These are phyloP conservation scores for Microdochium bolleyi DNA, from an alignment of 2,329 filamentous ascomycete species.

Conservation along the genomic window DNA sequence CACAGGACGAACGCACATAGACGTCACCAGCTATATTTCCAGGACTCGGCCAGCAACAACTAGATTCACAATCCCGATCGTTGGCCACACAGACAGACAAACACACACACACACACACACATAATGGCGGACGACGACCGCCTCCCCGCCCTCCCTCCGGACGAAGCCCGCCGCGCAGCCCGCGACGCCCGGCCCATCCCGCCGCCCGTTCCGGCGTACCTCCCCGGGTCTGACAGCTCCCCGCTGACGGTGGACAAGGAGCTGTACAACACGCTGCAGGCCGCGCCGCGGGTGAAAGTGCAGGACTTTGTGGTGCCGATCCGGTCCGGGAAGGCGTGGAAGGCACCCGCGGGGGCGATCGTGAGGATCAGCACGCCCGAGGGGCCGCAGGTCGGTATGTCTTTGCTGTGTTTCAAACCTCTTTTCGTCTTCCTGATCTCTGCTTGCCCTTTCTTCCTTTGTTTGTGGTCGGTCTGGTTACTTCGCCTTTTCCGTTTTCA, in stretches of 20 bases:
- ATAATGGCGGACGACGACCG: background rate
- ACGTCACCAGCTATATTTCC: too few relatives aligned
- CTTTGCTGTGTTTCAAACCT: background rate
- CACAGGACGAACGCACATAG: too few relatives aligned
- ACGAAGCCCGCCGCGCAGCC: background rate
- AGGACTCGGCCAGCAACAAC: too few relatives aligned
- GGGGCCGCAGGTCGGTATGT: conserved; percentile 63
- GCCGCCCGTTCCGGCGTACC: conserved; percentile 40
- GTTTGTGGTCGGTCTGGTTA: too few relatives aligned
- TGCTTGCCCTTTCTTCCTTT: too few relatives aligned
- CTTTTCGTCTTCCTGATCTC: too few relatives aligned
- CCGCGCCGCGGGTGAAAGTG: conserved; percentile 29
- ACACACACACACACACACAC: background rate
- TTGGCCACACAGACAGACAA: background rate
- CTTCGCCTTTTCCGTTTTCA: too few relatives aligned
- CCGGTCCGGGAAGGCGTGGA: conserved; percentile 67
- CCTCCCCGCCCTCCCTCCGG: background rate
- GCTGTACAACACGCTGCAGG: conserved; percentile 55
- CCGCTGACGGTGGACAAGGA: conserved; percentile 33
- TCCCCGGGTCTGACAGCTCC: conserved; percentile 26
- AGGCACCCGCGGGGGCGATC: conserved; percentile 58
- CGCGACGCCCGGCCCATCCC: conserved; percentile 20
- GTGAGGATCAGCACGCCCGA: conserved; percentile 67
- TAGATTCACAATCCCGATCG: background rate
- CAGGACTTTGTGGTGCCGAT: conserved; percentile 60